Conservation (phyloP, 495 filamentous ascomycete species). For the Daldinia grandis region DNA sequence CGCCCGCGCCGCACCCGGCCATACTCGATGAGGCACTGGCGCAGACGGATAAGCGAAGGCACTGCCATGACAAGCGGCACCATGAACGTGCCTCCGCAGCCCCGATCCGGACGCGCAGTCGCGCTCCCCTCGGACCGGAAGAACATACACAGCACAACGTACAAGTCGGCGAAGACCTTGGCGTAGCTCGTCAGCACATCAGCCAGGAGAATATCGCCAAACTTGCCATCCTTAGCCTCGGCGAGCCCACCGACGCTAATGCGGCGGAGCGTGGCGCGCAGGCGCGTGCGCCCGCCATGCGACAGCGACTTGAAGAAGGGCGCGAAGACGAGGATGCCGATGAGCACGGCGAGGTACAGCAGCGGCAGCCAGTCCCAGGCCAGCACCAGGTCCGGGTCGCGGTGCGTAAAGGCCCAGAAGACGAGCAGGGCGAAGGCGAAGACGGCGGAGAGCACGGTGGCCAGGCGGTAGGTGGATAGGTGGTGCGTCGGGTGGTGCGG, state of each 20-base stretch:
- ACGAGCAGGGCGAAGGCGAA: slow-evolving; percentile 72
- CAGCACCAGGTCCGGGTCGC: slow-evolving; percentile 70
- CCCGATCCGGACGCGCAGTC: slow-evolving; percentile 80
- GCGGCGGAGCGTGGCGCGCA: slow-evolving; percentile 75
- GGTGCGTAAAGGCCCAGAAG: slow-evolving; percentile 84
- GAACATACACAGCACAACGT: slow-evolving; percentile 90
- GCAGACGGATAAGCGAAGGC: slow-evolving; percentile 83
- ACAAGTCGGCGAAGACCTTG: slow-evolving; percentile 89
- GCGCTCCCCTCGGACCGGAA: slow-evolving; percentile 66
- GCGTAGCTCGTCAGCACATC: slow-evolving; percentile 95
- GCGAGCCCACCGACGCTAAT: slow-evolving; percentile 83
- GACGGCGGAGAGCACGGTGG: slow-evolving; percentile 74
- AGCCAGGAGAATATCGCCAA: slow-evolving; percentile 92
- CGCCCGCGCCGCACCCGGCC: slow-evolving; percentile 68
- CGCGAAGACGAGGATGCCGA: slow-evolving; percentile 75
- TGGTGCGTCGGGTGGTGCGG: slow-evolving; percentile 75
- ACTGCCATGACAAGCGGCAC: slow-evolving; percentile 83
- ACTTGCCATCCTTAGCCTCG: slow-evolving; percentile 81
- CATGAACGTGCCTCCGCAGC: slow-evolving; percentile 76
- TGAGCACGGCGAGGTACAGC: slow-evolving; percentile 74
- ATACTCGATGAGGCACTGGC: slow-evolving; percentile 93
- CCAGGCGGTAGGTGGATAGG: slow-evolving; percentile 81
- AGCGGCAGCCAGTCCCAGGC: slow-evolving; percentile 84
- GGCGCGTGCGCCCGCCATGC: slow-evolving; percentile 74
- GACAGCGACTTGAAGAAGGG: slow-evolving; percentile 63